Evolutionary conservation across 805 yeast species (phyloP), one percentile per base, ranked within the genome.

Genomic region (Ogataea neopini): DNA sequence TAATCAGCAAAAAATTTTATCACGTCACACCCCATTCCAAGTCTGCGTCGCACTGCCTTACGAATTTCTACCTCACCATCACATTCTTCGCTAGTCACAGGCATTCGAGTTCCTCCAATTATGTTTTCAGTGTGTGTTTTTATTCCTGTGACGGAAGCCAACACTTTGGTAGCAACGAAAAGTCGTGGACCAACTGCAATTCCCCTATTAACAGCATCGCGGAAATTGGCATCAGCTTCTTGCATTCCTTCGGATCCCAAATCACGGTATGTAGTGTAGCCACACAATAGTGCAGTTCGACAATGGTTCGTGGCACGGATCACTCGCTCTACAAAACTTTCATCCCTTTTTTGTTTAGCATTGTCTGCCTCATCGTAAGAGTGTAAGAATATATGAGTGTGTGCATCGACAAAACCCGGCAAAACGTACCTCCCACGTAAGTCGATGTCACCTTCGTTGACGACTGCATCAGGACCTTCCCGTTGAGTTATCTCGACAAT

Each of bases 361-460:
- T 55, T 56, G 35, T 58, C 60, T 17, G 53, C 56, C 41, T 61
- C 66, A 34, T 58, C 63, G 39, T 61, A 61, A 2, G 64, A 58
- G 25, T 61, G 66, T 14, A 61, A 43, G 33, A 61, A 61, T n/a
- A 61, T 60, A 32, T 61, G 66, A 0, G 66, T 59, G 41, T 61
- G 66, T 2, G 66, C 58, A 42, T 61, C 66, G n/a, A 61, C 66
- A 43, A 60, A 52, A 1, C 66, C 66, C 1, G 64, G 64, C 9
- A 61, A 33, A 6, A 57, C 63, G 33, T 43, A 40, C 41, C 58
- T 59, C 15, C 55, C 60, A 18, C 61, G 43, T 6, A 61, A 40
- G 44, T 61, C 66, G 5, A 61, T 38, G 43, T 61, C 64, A n/a
- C 42, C 19, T 0, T 32, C 47, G 6, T 14, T 43, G 3, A 54